Evolutionary conservation across 1,139 yeast species (phyloP).

Genomic region (Geotrichum klebahnii): DNA sequence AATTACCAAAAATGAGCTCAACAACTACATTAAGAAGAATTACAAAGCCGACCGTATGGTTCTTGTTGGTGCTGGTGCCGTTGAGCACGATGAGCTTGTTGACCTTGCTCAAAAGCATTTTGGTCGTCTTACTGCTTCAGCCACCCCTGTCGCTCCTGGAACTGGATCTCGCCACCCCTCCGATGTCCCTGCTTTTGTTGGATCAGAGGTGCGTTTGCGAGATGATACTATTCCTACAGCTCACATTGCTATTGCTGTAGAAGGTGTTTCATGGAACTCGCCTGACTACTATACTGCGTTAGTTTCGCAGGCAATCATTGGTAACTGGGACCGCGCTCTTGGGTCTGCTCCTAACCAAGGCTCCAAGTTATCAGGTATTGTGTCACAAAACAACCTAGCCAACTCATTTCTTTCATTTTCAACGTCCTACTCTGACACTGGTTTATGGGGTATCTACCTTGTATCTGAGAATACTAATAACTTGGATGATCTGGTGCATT

Average conservation of each 20-base stretch:
- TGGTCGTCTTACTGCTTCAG: slow-evolving; percentile 68
- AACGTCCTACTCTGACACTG: slow-evolving; percentile 95
- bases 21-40: slow-evolving; percentile 73
- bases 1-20: slow-evolving; percentile 71
- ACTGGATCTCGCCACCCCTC: slow-evolving; percentile 56
- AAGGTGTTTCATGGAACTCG: slow-evolving; percentile 96
- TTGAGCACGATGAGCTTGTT: slow-evolving; percentile 80
- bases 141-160: slow-evolving; percentile 63
- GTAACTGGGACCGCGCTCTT: slow-evolving; percentile 93
- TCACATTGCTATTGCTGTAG: slow-evolving; percentile 91
- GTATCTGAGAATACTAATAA: slow-evolving; percentile 72
- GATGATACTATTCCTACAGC: slow-evolving; percentile 84
- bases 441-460: slow-evolving; percentile 93
- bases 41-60: slow-evolving; percentile 98
- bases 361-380: slow-evolving; percentile 75
- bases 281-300: slow-evolving; percentile 93
- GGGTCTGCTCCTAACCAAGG: slow-evolving; percentile 87
- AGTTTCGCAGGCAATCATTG: slow-evolving; percentile 93
- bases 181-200: slow-evolving; percentile 73
- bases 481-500: slow-evolving; percentile 64
- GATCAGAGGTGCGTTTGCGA: slow-evolving; percentile 80
- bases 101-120: slow-evolving; percentile 69
- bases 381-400: slow-evolving; percentile 73
- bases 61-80: slow-evolving; percentile 90
- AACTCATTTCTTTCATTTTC: slow-evolving; percentile 95